Percentiles rank a stretch among this genome's conserved stretches.
phyloP scores from a whole-genome alignment of 306 rosid species.

The Sophora flavescens region DNA sequence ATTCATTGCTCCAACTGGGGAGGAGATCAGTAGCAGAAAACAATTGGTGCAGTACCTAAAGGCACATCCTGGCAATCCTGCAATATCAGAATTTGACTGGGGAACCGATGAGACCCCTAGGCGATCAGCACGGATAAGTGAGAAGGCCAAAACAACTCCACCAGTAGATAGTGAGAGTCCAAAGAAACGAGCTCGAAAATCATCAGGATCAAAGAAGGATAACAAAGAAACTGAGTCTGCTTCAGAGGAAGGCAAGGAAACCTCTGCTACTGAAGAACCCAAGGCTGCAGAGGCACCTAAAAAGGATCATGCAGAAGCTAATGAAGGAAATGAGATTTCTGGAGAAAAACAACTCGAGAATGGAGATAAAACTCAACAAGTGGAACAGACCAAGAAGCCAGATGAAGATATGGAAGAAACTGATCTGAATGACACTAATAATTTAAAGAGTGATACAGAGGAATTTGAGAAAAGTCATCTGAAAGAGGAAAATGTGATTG shows the following conservation, averaged over 20 bases:
- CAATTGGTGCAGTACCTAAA: conserved; percentile 92
- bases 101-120: conserved; percentile 89
- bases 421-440: conserved; percentile 12
- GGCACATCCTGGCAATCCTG: conserved; percentile 77
- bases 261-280: conserved; percentile 41
- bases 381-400: conserved; percentile 29
- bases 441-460: conserved; percentile 37
- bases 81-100: conserved; percentile 89
- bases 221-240: conserved; percentile 60
- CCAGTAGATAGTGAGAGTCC: conserved; percentile 62
- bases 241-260: conserved; percentile 47
- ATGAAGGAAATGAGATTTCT: conserved; percentile 36
- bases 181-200: conserved; percentile 76
- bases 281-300: conserved; percentile 50
- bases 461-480: conserved; percentile 39
- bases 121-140: conserved; percentile 88
- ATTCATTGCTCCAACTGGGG: conserved; percentile 89
- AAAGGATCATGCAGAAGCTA: conserved; percentile 12
- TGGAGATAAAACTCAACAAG: conserved; percentile 51
- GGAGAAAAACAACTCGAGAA: conserved; percentile 46
- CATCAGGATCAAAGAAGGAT: conserved; percentile 69
- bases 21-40: conserved; percentile 67
- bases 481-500: conserved; percentile 12
- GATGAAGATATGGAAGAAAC: conserved; percentile 36
- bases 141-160: conserved; percentile 69